A percentile compares a stretch with the other conserved stretches of the same genome.
Conservation (phyloP, 805 yeast species). For the Maudiozyma serrabonitensis region DNA sequence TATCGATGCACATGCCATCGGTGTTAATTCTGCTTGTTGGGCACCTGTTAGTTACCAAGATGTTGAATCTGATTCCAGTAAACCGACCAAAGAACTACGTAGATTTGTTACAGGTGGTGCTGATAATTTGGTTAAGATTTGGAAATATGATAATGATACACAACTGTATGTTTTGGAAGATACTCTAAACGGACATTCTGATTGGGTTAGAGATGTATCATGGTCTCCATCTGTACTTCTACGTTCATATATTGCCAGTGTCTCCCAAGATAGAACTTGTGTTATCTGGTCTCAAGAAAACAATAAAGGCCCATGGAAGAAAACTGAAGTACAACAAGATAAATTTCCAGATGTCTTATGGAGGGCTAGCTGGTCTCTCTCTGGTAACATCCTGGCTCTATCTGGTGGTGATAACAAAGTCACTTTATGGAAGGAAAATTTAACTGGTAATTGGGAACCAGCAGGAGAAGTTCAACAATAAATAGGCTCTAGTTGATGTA, state of each 20-base stretch:
- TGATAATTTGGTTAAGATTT: slow-evolving; percentile 85
- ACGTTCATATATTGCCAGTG: slow-evolving; percentile 86
- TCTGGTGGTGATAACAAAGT: slow-evolving; percentile 95
- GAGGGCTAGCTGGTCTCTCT: slow-evolving; percentile 96
- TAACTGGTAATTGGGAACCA: slow-evolving; percentile 89
- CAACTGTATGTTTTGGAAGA: slow-evolving; percentile 64
- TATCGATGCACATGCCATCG: slow-evolving; percentile 77
- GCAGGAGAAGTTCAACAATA: slow-evolving; percentile 94
- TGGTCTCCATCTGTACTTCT: slow-evolving; percentile 92
- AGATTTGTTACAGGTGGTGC: slow-evolving; percentile 92
- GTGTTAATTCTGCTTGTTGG: slow-evolving; percentile 94
- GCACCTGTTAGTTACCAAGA: slow-evolving; percentile 47
- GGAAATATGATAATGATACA: slow-evolving; percentile 56
- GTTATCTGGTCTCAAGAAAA: slow-evolving; percentile 88
- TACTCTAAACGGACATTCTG: slow-evolving; percentile 79
- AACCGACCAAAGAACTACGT: slow-evolving; percentile 38
- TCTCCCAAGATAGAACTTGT: slow-evolving; percentile 93
- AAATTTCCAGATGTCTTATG: slow-evolving; percentile 95
- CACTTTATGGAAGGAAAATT: slow-evolving; percentile 91
- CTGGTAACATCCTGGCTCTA: slow-evolving; percentile 91
- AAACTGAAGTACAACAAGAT: slow-evolving; percentile 61
- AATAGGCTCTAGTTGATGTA: background rate
- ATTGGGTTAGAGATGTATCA: slow-evolving; percentile 98
- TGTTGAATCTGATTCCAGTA: slow-evolving; percentile 24
- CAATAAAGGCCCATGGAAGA: slow-evolving; percentile 64